A percentile compares a stretch with the other conserved stretches of the same genome.
Conservation (phyloP, 176 grass and related monocot genomes). For the Hyparrhenia diplandra region DNA sequence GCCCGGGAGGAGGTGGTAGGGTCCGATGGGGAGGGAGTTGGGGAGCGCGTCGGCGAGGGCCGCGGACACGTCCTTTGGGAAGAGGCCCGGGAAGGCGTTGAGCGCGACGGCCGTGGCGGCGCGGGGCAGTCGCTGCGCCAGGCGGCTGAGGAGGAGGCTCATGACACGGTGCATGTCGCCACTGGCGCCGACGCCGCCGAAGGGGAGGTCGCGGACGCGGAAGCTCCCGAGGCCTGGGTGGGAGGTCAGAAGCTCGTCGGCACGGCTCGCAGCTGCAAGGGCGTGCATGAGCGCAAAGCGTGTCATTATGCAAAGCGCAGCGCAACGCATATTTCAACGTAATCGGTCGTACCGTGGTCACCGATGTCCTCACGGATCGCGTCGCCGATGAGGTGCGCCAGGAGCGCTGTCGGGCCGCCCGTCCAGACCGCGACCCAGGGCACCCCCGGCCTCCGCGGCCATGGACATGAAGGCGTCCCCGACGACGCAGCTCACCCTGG, state of each 20-base stretch:
- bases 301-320: not conserved
- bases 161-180: constrained; percentile 30
- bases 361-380: constrained; percentile 1
- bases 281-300: not conserved
- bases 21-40: too few species aligned
- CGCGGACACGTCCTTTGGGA: not conserved
- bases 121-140: constrained; percentile 16
- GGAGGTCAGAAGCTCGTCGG: constrained; percentile 17
- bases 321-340: too few species aligned
- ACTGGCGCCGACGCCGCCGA: constrained; percentile 19
- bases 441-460: not conserved
- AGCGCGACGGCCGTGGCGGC: constrained; percentile 25
- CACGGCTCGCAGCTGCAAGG: constrained; percentile 10
- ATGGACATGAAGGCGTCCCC: constrained; percentile 1
- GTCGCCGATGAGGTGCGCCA: constrained; percentile 41
- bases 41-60: not conserved
- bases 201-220: constrained; percentile 43
- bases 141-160: constrained; percentile 14
- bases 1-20: constrained; percentile 34
- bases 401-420: not conserved
- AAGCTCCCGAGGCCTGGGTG: constrained; percentile 24
- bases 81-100: constrained; percentile 36
- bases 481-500: not conserved
- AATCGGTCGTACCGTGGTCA: constrained; percentile 9
- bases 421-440: constrained; percentile 4